Percentiles rank a stretch among this genome's conserved stretches.
These are phyloP conservation scores for Albugo candida DNA, from an alignment of 352 stramenopile genomes.

Conservation along the genomic window DNA sequence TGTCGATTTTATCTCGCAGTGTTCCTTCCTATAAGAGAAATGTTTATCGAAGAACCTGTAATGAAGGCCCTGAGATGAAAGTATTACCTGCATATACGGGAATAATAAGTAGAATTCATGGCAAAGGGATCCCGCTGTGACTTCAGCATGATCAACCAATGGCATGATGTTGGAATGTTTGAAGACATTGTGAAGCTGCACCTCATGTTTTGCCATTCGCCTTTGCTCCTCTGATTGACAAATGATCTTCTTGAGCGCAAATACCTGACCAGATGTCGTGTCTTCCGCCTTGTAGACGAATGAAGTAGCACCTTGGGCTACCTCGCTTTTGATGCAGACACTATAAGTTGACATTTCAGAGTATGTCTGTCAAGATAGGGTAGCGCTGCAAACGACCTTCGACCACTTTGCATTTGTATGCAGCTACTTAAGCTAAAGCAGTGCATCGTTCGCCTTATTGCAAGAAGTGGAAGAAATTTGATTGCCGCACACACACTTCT, in stretches of 20 bases:
- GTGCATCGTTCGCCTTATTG: too few relatives aligned
- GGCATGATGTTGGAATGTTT: slow-evolving; percentile 71
- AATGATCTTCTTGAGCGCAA: slow-evolving; percentile 80
- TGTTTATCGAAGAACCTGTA: neutral
- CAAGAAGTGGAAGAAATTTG: too few relatives aligned
- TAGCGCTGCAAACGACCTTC: too few relatives aligned
- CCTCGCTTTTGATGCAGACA: slow-evolving; percentile 30
- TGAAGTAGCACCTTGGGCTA: slow-evolving; percentile 76
- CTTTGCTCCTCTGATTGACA: slow-evolving; percentile 73
- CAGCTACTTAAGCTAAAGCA: too few relatives aligned
- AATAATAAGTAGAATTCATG: slow-evolving; percentile 77
- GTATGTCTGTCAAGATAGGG: too few relatives aligned
- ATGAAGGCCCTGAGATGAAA: too few relatives aligned
- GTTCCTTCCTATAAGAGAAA: slow-evolving; percentile 37
- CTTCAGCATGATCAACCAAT: slow-evolving; percentile 48
- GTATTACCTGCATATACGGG: slow-evolving; percentile 52
- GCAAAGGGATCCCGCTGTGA: slow-evolving; percentile 18
- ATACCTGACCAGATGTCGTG: slow-evolving; percentile 42
- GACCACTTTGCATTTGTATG: too few relatives aligned
- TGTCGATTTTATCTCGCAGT: slow-evolving; percentile 69
- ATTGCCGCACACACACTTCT: too few relatives aligned
- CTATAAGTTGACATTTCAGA: slow-evolving; percentile 6
- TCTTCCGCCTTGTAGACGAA: slow-evolving; percentile 70
- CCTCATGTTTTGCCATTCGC: slow-evolving; percentile 60
- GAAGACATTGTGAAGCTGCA: slow-evolving; percentile 55